phyloP scores from a whole-genome alignment of 1,284 basidiomycete species.

The Thelephora terrestris region DNA sequence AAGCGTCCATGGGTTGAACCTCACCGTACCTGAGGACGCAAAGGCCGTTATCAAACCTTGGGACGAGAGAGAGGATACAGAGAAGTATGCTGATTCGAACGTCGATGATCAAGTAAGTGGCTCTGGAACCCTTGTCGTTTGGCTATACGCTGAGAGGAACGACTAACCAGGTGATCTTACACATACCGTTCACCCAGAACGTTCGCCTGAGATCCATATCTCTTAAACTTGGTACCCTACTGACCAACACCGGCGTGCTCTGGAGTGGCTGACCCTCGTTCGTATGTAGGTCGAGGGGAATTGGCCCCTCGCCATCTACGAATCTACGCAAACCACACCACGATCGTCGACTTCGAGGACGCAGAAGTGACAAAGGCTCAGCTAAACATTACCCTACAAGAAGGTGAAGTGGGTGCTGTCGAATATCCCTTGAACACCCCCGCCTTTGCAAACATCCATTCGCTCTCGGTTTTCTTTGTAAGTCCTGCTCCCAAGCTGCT shows the following conservation, averaged over 20 bases:
- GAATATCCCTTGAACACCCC: slow-evolving; percentile 73
- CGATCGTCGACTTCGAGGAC: slow-evolving; percentile 67
- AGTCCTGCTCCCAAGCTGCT: slow-evolving; percentile 20
- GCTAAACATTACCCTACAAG: slow-evolving; percentile 57
- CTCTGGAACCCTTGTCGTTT: background rate
- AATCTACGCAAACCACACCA: slow-evolving; percentile 60
- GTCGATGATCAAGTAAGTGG: slow-evolving; percentile 68
- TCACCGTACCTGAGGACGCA: slow-evolving; percentile 67
- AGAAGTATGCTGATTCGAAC: slow-evolving; percentile 55
- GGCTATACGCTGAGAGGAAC: slow-evolving; percentile 3
- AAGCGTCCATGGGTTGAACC: slow-evolving; percentile 72
- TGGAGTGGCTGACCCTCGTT: slow-evolving; percentile 1
- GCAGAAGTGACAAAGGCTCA: slow-evolving; percentile 59
- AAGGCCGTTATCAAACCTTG: slow-evolving; percentile 69
- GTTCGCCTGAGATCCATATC: slow-evolving; percentile 65
- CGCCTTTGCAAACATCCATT: slow-evolving; percentile 64
- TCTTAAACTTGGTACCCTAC: slow-evolving; percentile 55
- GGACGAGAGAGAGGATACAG: slow-evolving; percentile 63
- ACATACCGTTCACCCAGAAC: slow-evolving; percentile 70
- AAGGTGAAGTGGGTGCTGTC: slow-evolving; percentile 52
- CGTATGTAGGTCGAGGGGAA: slow-evolving; percentile 54
- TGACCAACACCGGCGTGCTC: background rate
- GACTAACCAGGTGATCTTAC: slow-evolving; percentile 54
- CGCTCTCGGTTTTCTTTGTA: slow-evolving; percentile 71
- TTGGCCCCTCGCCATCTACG: slow-evolving; percentile 52